phyloP scores from a whole-genome alignment of 345 rosid genomes.

The Syzygium aromaticum region DNA sequence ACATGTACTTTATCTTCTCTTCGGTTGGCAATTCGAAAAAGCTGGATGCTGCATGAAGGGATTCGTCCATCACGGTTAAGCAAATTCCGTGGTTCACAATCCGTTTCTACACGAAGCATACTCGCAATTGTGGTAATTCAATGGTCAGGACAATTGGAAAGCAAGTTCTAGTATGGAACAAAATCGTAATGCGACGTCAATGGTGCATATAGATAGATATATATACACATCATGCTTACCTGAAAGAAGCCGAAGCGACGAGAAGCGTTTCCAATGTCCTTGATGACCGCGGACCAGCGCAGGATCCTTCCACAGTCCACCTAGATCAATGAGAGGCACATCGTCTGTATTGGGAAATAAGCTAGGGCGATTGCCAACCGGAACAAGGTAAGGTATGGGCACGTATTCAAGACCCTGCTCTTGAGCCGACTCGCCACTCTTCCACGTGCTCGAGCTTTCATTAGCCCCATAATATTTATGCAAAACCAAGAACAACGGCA shows the following conservation, averaged over 20 bases:
- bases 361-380: conserved; percentile 13
- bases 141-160: neutral
- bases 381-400: conserved; percentile 25
- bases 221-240: conserved; percentile 10
- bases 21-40: conserved; percentile 33
- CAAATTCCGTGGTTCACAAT: conserved; percentile 54
- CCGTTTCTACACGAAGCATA: conserved; percentile 8
- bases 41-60: conserved; percentile 25
- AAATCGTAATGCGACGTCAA: neutral
- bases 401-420: conserved; percentile 31
- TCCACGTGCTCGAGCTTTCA: neutral
- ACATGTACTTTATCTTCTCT: conserved; percentile 44
- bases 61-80: conserved; percentile 32
- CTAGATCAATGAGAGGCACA: conserved; percentile 41
- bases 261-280: conserved; percentile 35
- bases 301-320: conserved; percentile 17
- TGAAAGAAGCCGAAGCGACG: conserved; percentile 42
- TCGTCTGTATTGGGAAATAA: conserved; percentile 5
- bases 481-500: neutral
- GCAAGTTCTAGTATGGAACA: neutral
- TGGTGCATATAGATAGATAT: neutral
- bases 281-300: conserved; percentile 20
- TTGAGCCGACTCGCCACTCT: conserved; percentile 19
- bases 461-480: neutral
- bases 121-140: neutral